These are phyloP conservation scores for Fallopia convolvulus DNA, from an alignment of 148 eudicot genomes.

Conservation along the genomic window DNA sequence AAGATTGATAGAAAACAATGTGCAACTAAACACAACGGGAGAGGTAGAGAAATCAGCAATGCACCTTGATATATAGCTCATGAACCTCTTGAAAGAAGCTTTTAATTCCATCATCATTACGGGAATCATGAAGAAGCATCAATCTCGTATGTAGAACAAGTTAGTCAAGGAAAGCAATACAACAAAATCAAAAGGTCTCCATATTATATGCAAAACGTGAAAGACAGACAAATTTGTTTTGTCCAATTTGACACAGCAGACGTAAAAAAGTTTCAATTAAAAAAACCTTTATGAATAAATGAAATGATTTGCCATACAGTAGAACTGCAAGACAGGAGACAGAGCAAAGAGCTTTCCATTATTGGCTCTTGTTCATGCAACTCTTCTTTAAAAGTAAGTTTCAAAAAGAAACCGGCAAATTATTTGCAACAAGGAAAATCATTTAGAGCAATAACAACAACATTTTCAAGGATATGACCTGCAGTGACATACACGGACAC, in stretches of 20 bases:
- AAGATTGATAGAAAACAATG: background rate
- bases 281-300: background rate
- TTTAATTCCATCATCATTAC: conserved; percentile 94
- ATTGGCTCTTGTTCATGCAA: background rate
- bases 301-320: background rate
- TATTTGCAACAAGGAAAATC: background rate
- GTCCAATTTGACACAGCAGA: too few relatives aligned
- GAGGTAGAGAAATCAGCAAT: conserved; percentile 13
- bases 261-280: too few relatives aligned
- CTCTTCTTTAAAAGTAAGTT: background rate
- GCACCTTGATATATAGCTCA: conserved; percentile 90
- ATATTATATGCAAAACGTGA: background rate
- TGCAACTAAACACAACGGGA: background rate
- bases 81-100: conserved; percentile 99
- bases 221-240: background rate
- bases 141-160: conserved; percentile 63
- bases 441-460: background rate
- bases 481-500: conserved; percentile 98
- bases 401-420: background rate
- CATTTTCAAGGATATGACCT: conserved; percentile 84
- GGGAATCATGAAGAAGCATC: conserved; percentile 95
- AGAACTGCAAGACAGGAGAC: background rate
- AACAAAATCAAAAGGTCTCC: background rate
- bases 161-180: conserved; percentile 37
- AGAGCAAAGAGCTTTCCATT: background rate